phyloP scores from a whole-genome alignment of 192 early-diverging fungal genomes.

The Globomyces pollinis-pini region DNA sequence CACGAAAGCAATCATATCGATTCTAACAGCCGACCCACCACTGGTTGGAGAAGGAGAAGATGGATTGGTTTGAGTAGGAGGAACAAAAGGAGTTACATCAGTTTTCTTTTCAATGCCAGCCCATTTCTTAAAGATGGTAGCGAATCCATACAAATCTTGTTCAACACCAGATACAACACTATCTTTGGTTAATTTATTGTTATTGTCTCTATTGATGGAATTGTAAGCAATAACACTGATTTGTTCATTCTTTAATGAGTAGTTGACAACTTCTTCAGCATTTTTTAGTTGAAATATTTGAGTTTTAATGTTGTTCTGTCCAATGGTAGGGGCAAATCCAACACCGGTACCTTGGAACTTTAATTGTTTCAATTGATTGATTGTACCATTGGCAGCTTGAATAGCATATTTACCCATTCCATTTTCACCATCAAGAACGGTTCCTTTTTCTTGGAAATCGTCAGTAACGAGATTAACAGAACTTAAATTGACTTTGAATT shows the following conservation, averaged over 20 bases:
- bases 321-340: constrained; percentile 25
- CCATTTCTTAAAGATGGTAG: neutral
- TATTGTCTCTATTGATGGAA: neutral
- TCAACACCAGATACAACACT: neutral
- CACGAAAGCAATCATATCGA: too few species aligned
- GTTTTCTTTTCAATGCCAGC: neutral
- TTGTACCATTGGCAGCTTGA: constrained; percentile 14
- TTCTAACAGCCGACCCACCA: too few species aligned
- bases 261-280: neutral
- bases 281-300: neutral
- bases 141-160: neutral
- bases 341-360: constrained; percentile 8
- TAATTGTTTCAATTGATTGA: constrained; percentile 5
- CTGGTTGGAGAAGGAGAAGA: too few species aligned
- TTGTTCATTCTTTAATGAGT: neutral
- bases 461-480: constrained; percentile 39
- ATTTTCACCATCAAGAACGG: constrained; percentile 32
- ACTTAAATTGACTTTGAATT: constrained; percentile 1
- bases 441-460: constrained; percentile 20
- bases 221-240: neutral
- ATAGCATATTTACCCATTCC: constrained; percentile 33
- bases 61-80: too few species aligned
- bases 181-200: neutral
- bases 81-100: neutral
- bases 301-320: neutral